Base-by-base conservation (phyloP, 2,329 filamentous ascomycete genomes). In the Nannizziopsis arthrosporioides region DNA sequence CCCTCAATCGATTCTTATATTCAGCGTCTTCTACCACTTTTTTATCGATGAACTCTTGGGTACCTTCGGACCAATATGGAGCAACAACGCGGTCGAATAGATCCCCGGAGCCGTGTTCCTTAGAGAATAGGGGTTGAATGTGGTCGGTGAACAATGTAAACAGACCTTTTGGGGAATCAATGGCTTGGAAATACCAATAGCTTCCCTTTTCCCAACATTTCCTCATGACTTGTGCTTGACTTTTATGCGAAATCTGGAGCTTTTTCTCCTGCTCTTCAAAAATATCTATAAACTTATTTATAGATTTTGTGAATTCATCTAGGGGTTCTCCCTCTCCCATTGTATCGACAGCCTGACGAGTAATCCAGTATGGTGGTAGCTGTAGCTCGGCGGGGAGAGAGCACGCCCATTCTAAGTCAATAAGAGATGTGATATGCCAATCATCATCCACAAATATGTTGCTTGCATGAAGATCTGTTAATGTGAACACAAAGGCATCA, bases 391-490 rank as follows among this genome's bases (percentile, higher is more conserved):
- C 43, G 2, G 63, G 63, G 1, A 54, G 52, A 2, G 57, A 57
- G 49, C 57, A 63, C 17, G 57, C 56, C 56, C 59, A 66, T 54
- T 65, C 63, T 5, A 67, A 51, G 39, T 66, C 61, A 46, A 66
- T 60, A 7, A 66, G 46, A 12, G 34, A 53, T 37, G 47, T 64
- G 42, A 66, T 57, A 52, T 65, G 55, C 60, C 63, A 64, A 12
- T 64, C 48, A 5, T 57, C 44, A 45, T 63, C 58, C 8, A 63
- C 61, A 42, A 52, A 52, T 27, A 64, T 61, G 44, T 71, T 70
- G 46, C 63, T 64, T 40, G 56, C 55, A 47, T 70, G 63, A 11
- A 71, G 54, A 51, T 71, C 68, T 6, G 65, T 69, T 8, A 71
- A 58, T 1, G 44, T 55, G 31, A 63, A 56, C 27, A 63, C 49